Conservation (phyloP, 345 rosid species). For the Brassica incana region DNA sequence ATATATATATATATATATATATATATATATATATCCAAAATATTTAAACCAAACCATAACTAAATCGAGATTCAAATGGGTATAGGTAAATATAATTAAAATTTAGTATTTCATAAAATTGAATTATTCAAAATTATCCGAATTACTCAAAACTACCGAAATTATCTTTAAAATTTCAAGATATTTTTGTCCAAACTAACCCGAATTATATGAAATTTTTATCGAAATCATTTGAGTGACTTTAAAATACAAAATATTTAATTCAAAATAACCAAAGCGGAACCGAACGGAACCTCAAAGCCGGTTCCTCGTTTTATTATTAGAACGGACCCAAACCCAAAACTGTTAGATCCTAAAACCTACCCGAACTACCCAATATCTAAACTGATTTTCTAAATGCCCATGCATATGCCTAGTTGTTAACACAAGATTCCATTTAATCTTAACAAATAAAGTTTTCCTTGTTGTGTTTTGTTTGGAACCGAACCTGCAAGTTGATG, state of each 20-base stretch:
- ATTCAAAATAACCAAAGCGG: not conserved
- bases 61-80: too few relatives aligned
- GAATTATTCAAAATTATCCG: not conserved
- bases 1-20: too few relatives aligned
- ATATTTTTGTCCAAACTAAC: not conserved
- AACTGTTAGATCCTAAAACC: not conserved
- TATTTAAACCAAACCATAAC: not conserved
- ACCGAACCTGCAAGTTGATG: not conserved
- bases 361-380: not conserved
- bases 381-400: not conserved
- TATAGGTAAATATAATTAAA: too few relatives aligned
- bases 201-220: not conserved
- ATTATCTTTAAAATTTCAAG: too few relatives aligned
- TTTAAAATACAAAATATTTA: too few relatives aligned
- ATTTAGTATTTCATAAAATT: not conserved
- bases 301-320: not conserved
- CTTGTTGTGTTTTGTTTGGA: not conserved
- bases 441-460: not conserved
- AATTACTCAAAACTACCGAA: not conserved
- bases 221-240: too few relatives aligned
- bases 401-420: not conserved
- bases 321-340: not conserved
- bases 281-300: not conserved
- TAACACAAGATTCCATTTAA: not conserved
- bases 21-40: too few relatives aligned